Percentiles rank a stretch among this genome's conserved stretches.
Conservation (phyloP, 2,329 filamentous ascomycete genomes). For the Neonectria neomacrospora region DNA sequence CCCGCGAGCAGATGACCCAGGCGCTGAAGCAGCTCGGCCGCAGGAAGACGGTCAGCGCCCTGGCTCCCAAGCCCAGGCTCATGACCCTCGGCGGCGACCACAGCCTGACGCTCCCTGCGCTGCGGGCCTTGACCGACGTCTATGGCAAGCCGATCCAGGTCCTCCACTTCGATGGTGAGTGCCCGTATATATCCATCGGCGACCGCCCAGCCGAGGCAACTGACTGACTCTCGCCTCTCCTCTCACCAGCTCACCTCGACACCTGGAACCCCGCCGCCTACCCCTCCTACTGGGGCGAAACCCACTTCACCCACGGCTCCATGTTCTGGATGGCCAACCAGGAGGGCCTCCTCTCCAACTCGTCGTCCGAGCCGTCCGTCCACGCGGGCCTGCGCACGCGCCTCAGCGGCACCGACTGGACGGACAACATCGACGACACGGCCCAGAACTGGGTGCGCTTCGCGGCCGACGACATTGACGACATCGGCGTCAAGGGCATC, state of each 20-base stretch:
- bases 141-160: conserved; percentile 74
- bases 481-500: conserved; percentile 77
- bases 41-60: conserved; percentile 51
- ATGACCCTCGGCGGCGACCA: conserved; percentile 81
- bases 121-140: conserved; percentile 71
- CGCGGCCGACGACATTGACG: conserved; percentile 86
- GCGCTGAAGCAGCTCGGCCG: conserved; percentile 76
- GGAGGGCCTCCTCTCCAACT: conserved; percentile 81
- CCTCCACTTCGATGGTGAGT: conserved; percentile 73
- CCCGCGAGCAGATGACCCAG: conserved; percentile 84
- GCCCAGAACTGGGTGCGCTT: conserved; percentile 83
- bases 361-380: conserved; percentile 75
- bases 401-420: conserved; percentile 72
- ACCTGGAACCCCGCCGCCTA: conserved; percentile 89
- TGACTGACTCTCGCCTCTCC: conserved; percentile 3
- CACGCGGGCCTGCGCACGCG: conserved; percentile 87
- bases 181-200: neutral
- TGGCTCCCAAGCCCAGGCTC: conserved; percentile 62
- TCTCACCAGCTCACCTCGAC: conserved; percentile 71
- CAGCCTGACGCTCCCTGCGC: conserved; percentile 74
- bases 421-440: conserved; percentile 77
- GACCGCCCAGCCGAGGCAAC: neutral
- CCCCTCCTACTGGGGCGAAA: conserved; percentile 75
- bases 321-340: conserved; percentile 92
- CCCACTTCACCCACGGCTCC: conserved; percentile 83